Evolutionary conservation across 164 flowering plant genomes (phyloP).

Genomic region (Berberis thunbergii): DNA sequence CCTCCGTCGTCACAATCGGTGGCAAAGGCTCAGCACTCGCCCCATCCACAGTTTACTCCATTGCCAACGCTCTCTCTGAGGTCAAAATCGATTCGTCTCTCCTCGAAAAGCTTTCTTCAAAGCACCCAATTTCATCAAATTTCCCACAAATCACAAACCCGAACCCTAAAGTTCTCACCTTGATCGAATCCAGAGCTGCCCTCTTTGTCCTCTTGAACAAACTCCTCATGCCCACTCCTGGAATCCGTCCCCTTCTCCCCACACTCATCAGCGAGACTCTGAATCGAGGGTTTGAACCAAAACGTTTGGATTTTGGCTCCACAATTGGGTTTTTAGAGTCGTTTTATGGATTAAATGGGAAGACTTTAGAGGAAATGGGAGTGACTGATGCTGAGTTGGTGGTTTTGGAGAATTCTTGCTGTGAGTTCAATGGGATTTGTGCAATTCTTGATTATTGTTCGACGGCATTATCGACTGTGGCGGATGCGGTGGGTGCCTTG

Average conservation of each 20-base stretch:
- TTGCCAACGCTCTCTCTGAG: conserved; percentile 29
- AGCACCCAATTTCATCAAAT: neutral
- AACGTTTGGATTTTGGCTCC: conserved; percentile 8
- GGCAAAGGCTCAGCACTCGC: conserved; percentile 58
- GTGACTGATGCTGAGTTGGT: conserved; percentile 31
- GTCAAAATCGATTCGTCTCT: conserved; percentile 48
- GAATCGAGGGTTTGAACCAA: conserved; percentile 5
- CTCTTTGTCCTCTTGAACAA: conserved; percentile 49
- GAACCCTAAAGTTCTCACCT: conserved; percentile 16
- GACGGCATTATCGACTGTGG: conserved; percentile 26
- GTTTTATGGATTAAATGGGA: conserved; percentile 9
- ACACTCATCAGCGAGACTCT: conserved; percentile 17
- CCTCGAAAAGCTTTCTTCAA: conserved; percentile 20
- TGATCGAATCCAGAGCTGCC: conserved; percentile 48
- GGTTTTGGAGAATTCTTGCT: conserved; percentile 25
- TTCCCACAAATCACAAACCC: neutral
- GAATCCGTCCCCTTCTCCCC: conserved; percentile 25
- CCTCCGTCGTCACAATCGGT: conserved; percentile 28
- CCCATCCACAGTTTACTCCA: conserved; percentile 35
- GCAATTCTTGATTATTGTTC: conserved; percentile 43
- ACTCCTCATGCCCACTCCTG: conserved; percentile 26
- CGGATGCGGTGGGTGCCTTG: conserved; percentile 53
- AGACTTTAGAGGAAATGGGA: conserved; percentile 12
- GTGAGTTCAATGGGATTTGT: conserved; percentile 34
- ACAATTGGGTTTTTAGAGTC: conserved; percentile 6